Evolutionary conservation across 306 rosid species (phyloP).

Genomic region (Inga oerstediana): DNA sequence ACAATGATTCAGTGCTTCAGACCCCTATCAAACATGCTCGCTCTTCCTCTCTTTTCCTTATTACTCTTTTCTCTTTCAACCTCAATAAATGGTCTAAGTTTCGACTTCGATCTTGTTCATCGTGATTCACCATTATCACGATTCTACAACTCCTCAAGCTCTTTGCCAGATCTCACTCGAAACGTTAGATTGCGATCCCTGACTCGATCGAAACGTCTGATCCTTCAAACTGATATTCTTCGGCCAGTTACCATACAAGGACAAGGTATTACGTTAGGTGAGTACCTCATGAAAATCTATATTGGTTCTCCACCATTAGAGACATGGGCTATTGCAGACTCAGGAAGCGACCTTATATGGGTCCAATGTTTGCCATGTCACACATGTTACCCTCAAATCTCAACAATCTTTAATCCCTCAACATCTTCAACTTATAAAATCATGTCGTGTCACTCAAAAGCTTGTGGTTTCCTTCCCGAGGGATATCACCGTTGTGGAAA

Average conservation of each 20-base stretch:
- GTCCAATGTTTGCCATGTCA: slow-evolving; percentile 13
- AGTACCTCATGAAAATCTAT: slow-evolving; percentile 12
- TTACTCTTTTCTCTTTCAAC: not conserved
- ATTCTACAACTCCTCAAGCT: not conserved
- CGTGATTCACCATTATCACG: not conserved
- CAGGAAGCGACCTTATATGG: slow-evolving; percentile 29
- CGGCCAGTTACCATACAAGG: not conserved
- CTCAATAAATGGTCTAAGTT: not conserved
- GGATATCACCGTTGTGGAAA: not conserved
- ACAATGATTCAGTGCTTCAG: not conserved
- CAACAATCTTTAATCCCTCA: not conserved
- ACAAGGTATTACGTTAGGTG: not conserved
- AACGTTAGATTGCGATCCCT: not conserved
- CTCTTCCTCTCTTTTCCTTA: not conserved
- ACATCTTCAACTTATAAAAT: not conserved
- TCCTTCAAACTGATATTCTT: not conserved
- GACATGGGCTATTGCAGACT: slow-evolving; percentile 2
- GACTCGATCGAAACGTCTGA: not conserved
- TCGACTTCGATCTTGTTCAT: not conserved
- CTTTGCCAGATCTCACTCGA: not conserved
- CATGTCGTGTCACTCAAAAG: not conserved
- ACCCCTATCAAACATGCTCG: not conserved
- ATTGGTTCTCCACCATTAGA: slow-evolving; percentile 8
- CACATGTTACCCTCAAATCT: not conserved
- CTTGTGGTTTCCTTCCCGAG: not conserved